Base-by-base conservation (phyloP, 2,329 filamentous ascomycete genomes). In the Zarea fungicola region DNA sequence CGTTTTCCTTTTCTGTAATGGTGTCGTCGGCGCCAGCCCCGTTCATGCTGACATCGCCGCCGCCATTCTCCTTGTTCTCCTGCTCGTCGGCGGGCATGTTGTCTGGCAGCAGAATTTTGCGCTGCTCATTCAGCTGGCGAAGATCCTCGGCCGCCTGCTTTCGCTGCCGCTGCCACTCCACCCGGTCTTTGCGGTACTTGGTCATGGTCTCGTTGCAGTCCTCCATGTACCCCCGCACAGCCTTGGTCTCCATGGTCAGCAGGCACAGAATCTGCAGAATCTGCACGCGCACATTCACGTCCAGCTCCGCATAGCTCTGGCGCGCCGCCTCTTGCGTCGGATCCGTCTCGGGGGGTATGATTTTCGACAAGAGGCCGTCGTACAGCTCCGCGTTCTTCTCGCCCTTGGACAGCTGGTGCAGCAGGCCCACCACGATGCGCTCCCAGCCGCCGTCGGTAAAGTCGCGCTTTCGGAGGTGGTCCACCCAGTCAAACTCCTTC, bases 141-240 rank as follows among this genome's bases (percentile, higher is more conserved):
- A 92, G 70, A 46, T 90, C 85, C 64, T 90, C 85, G 29, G 84
- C 70, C 79, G 74, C 72, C 65, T 79, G 75, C 57, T 84, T 84
- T 55, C 87, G 83, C 57, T 87, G 81, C 55, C 90, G 81, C 68
- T 97, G 92, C 68, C 83, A 86, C 56, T 95, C 89, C 53, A 96
- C 96, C 71, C 96, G 96, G 63, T 95, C 87, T 67, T 99, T 99
- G 42, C 93, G 84, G 61, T 95, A 89, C 48, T 84, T 82, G 2
- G 93, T 99, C 91, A 97, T 96, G 47, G 89, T 87, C 61, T 92
- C 88, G 55, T 87, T 89, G 68, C 91, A 95, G 54, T 92, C 85
- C 57, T 96, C 89, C 75, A 99, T 86, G 63, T 95, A 95, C 14
- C 82, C 84, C 46, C 92, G 84, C 56, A 97, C 80, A 2, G 87